Evolutionary conservation across 139 green algal species (phyloP).

Genomic region (Closterium sp.): DNA sequence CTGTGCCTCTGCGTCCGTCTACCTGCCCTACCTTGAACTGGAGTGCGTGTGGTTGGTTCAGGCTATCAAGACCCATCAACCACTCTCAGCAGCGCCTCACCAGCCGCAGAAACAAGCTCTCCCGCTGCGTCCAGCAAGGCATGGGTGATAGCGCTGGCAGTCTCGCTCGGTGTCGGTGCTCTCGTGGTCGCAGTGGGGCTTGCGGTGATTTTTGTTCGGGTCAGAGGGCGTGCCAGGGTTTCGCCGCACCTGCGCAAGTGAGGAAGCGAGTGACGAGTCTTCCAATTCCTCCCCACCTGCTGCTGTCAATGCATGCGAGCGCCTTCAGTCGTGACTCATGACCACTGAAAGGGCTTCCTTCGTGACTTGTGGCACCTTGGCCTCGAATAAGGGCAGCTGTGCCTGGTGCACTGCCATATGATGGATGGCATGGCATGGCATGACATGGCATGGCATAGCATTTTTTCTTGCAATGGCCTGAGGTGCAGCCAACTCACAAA

Average conservation of each 20-base stretch:
- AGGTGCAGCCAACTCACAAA: too few species aligned
- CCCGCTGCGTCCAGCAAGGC: not conserved
- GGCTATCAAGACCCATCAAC: not conserved
- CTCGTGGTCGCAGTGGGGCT: not conserved
- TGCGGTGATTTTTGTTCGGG: not conserved
- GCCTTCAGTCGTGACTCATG: too few species aligned
- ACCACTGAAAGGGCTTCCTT: too few species aligned
- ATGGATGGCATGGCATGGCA: too few species aligned
- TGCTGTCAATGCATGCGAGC: too few species aligned
- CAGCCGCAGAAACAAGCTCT: not conserved
- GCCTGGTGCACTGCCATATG: too few species aligned
- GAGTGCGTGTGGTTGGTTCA: not conserved
- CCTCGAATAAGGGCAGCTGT: too few species aligned
- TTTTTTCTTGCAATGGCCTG: too few species aligned
- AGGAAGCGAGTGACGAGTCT: too few species aligned
- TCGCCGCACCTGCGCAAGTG: not conserved
- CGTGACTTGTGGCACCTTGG: too few species aligned
- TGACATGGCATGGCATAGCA: too few species aligned
- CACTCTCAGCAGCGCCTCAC: not conserved
- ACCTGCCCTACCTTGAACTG: not conserved
- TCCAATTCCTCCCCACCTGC: too few species aligned
- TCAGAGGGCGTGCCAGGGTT: not conserved
- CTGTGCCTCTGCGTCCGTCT: not conserved
- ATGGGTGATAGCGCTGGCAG: not conserved
- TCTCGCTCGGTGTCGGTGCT: not conserved